Conservation (phyloP, 2,329 filamentous ascomycete genomes). For the Colletotrichum sp. region DNA sequence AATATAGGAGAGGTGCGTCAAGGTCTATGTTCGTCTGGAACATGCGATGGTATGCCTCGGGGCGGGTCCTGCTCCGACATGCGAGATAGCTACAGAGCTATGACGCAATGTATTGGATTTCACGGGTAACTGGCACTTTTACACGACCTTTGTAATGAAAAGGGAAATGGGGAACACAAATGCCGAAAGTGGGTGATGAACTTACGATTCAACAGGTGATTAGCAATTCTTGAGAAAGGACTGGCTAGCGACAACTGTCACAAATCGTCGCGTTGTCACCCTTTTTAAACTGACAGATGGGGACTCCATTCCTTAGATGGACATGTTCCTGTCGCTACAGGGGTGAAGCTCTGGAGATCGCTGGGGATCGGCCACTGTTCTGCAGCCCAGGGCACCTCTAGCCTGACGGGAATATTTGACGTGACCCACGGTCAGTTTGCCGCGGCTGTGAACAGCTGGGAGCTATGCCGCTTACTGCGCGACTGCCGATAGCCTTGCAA, state of each 20-base stretch:
- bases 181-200: not conserved
- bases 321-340: conserved; percentile 7
- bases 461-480: not conserved
- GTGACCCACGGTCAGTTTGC: not conserved
- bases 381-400: not conserved
- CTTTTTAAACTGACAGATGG: not conserved
- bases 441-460: not conserved
- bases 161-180: not conserved
- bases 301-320: not conserved
- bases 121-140: not conserved
- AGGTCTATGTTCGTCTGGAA: not conserved
- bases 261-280: not conserved
- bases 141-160: not conserved
- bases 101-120: conserved; percentile 14
- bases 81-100: conserved; percentile 14
- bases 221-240: not conserved
- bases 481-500: not conserved
- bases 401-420: not conserved
- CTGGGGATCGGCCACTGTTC: conserved; percentile 5
- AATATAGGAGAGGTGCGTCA: not conserved
- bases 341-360: conserved; percentile 19
- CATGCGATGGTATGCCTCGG: conserved; percentile 16
- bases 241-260: not conserved
- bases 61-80: conserved; percentile 16
- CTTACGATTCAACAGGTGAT: not conserved